These are phyloP conservation scores for Pythium rhizo-oryzae DNA, from an alignment of 352 stramenopile species.

Conservation along the genomic window DNA sequence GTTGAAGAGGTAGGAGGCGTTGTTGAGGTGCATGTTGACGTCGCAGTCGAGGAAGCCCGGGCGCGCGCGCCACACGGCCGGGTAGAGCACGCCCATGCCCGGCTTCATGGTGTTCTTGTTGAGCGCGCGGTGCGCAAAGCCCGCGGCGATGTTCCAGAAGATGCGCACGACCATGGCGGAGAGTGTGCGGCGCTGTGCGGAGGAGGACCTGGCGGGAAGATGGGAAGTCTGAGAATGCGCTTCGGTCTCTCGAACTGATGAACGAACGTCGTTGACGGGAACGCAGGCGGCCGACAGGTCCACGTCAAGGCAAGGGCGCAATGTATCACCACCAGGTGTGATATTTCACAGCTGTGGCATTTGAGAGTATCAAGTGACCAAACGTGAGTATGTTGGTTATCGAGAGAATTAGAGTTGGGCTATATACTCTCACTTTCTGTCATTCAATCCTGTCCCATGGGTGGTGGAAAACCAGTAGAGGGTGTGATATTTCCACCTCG, in stretches of 20 bases:
- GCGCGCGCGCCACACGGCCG: slow-evolving; percentile 67
- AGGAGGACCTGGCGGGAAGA: background rate
- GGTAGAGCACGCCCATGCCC: slow-evolving; percentile 65
- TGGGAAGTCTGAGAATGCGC: background rate
- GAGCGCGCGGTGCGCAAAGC: slow-evolving; percentile 53
- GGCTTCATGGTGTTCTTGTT: slow-evolving; percentile 52
- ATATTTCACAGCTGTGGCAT: background rate
- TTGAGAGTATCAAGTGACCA: background rate
- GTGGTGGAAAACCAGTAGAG: background rate
- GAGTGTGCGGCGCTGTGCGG: background rate
- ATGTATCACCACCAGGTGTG: background rate
- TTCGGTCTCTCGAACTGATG: too few species aligned
- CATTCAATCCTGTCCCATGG: background rate
- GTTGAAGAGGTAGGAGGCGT: slow-evolving; percentile 79
- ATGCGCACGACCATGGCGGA: slow-evolving; percentile 64
- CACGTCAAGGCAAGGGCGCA: background rate
- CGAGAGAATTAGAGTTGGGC: too few species aligned
- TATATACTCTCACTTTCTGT: background rate
- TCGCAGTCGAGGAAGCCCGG: slow-evolving; percentile 78
- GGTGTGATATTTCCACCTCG: slow-evolving; percentile 1
- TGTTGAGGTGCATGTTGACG: slow-evolving; percentile 89
- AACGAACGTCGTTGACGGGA: background rate
- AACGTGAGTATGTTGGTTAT: background rate
- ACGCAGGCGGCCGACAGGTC: too few species aligned
- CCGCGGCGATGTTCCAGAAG: slow-evolving; percentile 72